Percentiles rank a stretch among this genome's conserved stretches.
These are phyloP conservation scores for Vanderwaltozyma tropicalis DNA, from an alignment of 805 yeast genomes.

Conservation along the genomic window DNA sequence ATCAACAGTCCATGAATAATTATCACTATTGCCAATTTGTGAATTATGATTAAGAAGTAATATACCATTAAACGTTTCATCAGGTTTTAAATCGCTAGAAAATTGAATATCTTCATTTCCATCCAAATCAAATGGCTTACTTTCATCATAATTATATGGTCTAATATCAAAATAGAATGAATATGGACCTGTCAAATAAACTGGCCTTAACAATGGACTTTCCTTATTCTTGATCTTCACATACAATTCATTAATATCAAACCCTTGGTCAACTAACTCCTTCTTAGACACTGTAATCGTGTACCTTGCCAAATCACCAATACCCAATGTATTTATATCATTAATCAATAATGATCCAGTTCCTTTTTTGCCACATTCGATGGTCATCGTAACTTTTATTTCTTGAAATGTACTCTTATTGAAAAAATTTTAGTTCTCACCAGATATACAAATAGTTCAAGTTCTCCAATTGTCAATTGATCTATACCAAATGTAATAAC, in stretches of 20 bases:
- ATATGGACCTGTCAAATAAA: slow-evolving; percentile 84
- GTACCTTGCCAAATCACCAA: slow-evolving; percentile 24
- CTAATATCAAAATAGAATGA: slow-evolving; percentile 74
- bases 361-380: too few species aligned
- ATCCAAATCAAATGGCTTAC: slow-evolving; percentile 28
- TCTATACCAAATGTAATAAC: too few species aligned
- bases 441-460: too few species aligned
- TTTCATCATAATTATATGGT: slow-evolving; percentile 51
- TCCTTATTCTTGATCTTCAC: slow-evolving; percentile 62
- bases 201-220: slow-evolving; percentile 63
- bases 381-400: too few species aligned
- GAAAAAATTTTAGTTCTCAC: too few species aligned
- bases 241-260: slow-evolving; percentile 10
- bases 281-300: slow-evolving; percentile 14
- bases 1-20: slow-evolving; percentile 70
- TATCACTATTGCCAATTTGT: slow-evolving; percentile 14
- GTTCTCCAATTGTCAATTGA: too few species aligned
- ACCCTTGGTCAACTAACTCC: slow-evolving; percentile 7
- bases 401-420: too few species aligned
- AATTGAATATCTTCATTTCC: slow-evolving; percentile 33
- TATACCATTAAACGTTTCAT: slow-evolving; percentile 51
- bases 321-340: slow-evolving; percentile 15
- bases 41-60: slow-evolving; percentile 39
- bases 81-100: slow-evolving; percentile 55
- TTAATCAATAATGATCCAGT: too few species aligned